phyloP scores from a whole-genome alignment of 2,329 filamentous ascomycete genomes.

The Thielaviopsis euricoi region DNA sequence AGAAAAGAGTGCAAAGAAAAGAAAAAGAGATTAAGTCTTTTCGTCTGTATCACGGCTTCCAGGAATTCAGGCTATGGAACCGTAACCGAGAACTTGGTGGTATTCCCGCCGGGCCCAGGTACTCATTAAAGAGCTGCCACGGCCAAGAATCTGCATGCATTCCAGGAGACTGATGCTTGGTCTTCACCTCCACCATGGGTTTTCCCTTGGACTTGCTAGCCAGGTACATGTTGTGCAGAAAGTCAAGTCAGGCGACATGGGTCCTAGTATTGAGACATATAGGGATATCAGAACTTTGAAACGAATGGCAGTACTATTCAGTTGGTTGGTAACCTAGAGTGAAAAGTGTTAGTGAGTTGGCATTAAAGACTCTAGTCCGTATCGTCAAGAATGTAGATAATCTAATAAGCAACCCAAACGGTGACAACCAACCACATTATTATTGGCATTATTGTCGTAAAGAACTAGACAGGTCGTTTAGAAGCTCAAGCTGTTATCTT shows the following conservation, averaged over 20 bases:
- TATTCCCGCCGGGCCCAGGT: background rate
- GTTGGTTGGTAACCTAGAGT: background rate
- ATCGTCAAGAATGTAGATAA: background rate
- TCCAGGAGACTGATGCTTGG: background rate
- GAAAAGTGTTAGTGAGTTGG: background rate
- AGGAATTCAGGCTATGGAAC: background rate
- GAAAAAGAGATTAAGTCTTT: background rate
- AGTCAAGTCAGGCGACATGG: background rate
- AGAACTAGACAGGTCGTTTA: background rate
- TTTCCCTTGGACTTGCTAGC: background rate
- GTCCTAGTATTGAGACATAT: background rate
- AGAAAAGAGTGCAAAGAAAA: too few relatives aligned
- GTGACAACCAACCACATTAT: background rate
- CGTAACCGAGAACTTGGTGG: background rate
- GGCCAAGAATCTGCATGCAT: conserved; percentile 2
- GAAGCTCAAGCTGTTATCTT: background rate
- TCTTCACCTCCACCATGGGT: too few relatives aligned
- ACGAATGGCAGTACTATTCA: background rate
- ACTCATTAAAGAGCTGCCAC: conserved; percentile 5
- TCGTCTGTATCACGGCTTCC: background rate
- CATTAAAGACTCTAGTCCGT: background rate
- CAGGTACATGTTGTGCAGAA: background rate
- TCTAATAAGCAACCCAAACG: background rate
- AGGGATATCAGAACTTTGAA: background rate
- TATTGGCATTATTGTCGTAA: background rate